A percentile compares a stretch with the other conserved stretches of the same genome.
These are phyloP conservation scores for Pterulicium gracile DNA, from an alignment of 1,284 basidiomycete genomes.

Conservation along the genomic window DNA sequence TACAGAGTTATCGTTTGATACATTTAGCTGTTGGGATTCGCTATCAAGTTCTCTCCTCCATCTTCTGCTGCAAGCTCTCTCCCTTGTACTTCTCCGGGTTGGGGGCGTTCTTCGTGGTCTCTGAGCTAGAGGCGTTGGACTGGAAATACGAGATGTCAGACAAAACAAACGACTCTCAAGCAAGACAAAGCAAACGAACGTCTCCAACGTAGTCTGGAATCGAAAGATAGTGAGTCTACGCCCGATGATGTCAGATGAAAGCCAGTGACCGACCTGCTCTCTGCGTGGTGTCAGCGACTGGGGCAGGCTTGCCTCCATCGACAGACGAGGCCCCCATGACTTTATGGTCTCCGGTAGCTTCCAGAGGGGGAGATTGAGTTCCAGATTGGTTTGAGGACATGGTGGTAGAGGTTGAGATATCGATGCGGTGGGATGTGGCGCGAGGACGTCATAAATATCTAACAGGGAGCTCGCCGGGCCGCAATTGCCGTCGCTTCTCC, in stretches of 20 bases:
- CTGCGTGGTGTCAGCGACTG: conserved; percentile 26
- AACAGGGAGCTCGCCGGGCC: no score
- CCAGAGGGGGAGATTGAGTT: conserved; percentile 42
- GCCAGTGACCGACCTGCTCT: conserved; percentile 21
- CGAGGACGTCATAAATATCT: no score
- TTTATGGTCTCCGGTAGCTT: conserved; percentile 31
- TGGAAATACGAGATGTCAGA: neutral
- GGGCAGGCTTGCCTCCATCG: conserved; percentile 21
- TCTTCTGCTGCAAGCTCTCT: neutral
- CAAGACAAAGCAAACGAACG: no score
- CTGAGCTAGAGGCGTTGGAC: neutral
- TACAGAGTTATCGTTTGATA: no score
- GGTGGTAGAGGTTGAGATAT: neutral
- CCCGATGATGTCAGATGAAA: neutral
- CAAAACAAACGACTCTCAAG: no score
- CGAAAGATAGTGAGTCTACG: neutral
- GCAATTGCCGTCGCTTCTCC: no score
- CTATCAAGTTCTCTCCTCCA: neutral
- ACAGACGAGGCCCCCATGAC: conserved; percentile 41
- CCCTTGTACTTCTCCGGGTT: neutral
- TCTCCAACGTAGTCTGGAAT: neutral
- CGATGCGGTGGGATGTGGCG: no score
- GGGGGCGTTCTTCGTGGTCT: neutral
- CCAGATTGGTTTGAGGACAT: conserved; percentile 15
- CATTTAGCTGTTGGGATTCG: neutral